phyloP scores from a whole-genome alignment of 164 flowering plant genomes.

The Dillenia suffruticosa region DNA sequence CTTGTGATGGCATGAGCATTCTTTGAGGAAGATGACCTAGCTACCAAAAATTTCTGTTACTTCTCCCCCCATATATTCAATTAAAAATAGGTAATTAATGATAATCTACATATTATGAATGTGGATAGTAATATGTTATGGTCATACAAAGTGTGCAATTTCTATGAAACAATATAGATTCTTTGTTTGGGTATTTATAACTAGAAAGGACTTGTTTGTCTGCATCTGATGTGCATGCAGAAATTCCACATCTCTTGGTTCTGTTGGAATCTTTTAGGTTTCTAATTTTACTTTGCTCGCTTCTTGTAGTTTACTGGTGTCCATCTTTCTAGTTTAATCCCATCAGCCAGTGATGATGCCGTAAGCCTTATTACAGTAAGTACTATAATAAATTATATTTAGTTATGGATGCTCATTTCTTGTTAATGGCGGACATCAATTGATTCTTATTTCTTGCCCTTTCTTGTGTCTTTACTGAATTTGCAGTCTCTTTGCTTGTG shows the following conservation, averaged over 20 bases:
- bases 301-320: conserved; percentile 55
- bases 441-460: neutral
- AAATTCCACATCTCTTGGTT: neutral
- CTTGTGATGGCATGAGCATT: too few species aligned
- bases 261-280: neutral
- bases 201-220: too few species aligned
- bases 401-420: neutral
- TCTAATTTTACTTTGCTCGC: neutral
- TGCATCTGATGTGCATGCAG: too few species aligned
- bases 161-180: too few species aligned
- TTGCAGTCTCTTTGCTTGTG: conserved; percentile 56
- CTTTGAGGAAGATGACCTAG: too few species aligned
- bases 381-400: neutral
- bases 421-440: neutral
- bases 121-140: too few species aligned
- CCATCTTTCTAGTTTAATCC: conserved; percentile 59
- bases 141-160: too few species aligned
- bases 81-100: too few species aligned
- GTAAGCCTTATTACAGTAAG: conserved; percentile 62
- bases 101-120: too few species aligned
- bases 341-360: conserved; percentile 74
- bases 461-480: conserved; percentile 1
- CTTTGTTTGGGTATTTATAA: too few species aligned
- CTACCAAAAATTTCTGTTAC: too few species aligned
- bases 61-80: too few species aligned